phyloP scores from a whole-genome alignment of 495 filamentous ascomycete genomes.

The Talaromyces wortmannii region DNA sequence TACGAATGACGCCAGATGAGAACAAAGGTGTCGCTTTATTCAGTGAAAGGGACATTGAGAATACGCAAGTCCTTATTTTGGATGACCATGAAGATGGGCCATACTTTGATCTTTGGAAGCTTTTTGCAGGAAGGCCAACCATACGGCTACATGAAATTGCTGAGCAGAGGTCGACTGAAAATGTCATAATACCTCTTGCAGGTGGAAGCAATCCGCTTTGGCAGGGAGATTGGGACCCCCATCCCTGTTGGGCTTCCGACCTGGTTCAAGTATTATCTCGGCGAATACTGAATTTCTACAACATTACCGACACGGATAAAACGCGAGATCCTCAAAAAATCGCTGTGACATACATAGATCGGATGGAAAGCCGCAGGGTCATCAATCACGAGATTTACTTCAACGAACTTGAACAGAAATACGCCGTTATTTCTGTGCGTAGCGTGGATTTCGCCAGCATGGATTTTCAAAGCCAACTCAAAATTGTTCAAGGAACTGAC shows the following conservation, averaged over 20 bases:
- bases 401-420: conserved; percentile 7
- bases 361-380: conserved; percentile 17
- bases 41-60: conserved; percentile 12
- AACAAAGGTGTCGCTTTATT: conserved; percentile 7
- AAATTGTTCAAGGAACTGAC: conserved; percentile 20
- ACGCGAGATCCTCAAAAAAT: neutral
- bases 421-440: conserved; percentile 11
- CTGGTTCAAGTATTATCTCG: conserved; percentile 20
- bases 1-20: conserved; percentile 13
- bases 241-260: conserved; percentile 16
- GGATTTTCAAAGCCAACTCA: conserved; percentile 23
- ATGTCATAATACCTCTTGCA: conserved; percentile 28
- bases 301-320: neutral
- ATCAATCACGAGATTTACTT: conserved; percentile 17
- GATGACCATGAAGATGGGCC: conserved; percentile 26
- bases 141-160: conserved; percentile 15
- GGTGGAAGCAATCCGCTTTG: conserved; percentile 30
- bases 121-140: conserved; percentile 14
- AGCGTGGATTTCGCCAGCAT: conserved; percentile 27
- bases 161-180: conserved; percentile 9
- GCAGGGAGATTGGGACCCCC: conserved; percentile 22
- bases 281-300: conserved; percentile 12
- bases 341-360: conserved; percentile 23
- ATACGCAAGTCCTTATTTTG: conserved; percentile 23
- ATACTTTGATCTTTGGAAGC: conserved; percentile 24